Conservation (phyloP, 2,329 filamentous ascomycete genomes). For the Alternaria hordeiaustralica region DNA sequence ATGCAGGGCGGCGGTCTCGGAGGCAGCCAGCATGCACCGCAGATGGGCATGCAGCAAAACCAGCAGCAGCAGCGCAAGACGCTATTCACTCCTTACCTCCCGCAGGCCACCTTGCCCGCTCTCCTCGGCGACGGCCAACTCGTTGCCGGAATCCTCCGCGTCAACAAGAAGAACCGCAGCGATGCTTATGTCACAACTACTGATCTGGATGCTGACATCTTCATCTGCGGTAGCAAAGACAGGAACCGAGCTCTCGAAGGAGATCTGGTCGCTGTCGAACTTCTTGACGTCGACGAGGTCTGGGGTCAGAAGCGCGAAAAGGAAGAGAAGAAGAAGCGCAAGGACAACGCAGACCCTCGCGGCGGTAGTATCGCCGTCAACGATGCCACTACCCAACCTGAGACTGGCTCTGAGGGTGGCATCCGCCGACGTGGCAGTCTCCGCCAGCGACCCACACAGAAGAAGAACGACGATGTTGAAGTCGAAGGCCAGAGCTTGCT, state of each 20-base stretch:
- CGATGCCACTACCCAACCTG: slow-evolving; percentile 62
- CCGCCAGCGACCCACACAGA: slow-evolving; percentile 94
- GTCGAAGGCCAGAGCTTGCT: slow-evolving; percentile 97
- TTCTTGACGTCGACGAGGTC: slow-evolving; percentile 96
- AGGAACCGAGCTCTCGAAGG: slow-evolving; percentile 96
- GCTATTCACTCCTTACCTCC: slow-evolving; percentile 95
- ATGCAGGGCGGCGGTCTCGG: slow-evolving; percentile 75
- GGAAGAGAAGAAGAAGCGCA: slow-evolving; percentile 99
- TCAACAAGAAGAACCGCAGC: slow-evolving; percentile 99
- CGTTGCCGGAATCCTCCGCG: slow-evolving; percentile 92
- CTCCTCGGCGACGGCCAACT: slow-evolving; percentile 90
- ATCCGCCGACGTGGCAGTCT: slow-evolving; percentile 93
- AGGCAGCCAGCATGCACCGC: slow-evolving; percentile 70
- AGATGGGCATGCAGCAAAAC: slow-evolving; percentile 72
- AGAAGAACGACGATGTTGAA: slow-evolving; percentile 99
- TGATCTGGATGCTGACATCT: slow-evolving; percentile 97
- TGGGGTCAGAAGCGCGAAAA: slow-evolving; percentile 99
- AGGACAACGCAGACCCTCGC: slow-evolving; percentile 94
- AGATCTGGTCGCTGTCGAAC: slow-evolving; percentile 92
- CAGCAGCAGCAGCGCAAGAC: slow-evolving; percentile 98
- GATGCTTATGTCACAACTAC: slow-evolving; percentile 96
- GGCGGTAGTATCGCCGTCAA: slow-evolving; percentile 76
- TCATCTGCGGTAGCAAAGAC: slow-evolving; percentile 99
- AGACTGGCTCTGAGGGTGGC: slow-evolving; percentile 75
- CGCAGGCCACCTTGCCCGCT: slow-evolving; percentile 90